Evolutionary conservation across 139 green algal species (phyloP), one percentile per base, ranked within the genome.

Genomic region (Coelastrella sp.): DNA sequence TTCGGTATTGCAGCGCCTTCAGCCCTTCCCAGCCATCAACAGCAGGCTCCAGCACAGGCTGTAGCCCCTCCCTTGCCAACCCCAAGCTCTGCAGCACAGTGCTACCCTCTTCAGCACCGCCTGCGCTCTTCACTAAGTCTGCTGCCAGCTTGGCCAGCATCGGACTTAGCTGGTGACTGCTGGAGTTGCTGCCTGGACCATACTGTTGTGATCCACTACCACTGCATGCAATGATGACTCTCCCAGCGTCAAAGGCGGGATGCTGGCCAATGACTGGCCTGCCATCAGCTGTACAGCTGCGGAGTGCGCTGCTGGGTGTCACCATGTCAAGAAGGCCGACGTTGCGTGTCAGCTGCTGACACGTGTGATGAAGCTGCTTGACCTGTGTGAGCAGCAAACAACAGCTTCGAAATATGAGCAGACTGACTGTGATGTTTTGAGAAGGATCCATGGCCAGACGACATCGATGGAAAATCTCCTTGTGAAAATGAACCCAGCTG

Each of bases 91-190:
- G 48, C 66, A 59, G 43, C 25, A 37, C 59, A 38, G 38, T 45
- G 59, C 32, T 50, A 19, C 34, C 62, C 2, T 19, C 57, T 19
- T 34, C 77, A 41, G 76, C 53, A 37, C 32, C 53, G 2, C 62
- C 78, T 21, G 32, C 78, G 30, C 40, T 53, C 78, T 50, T 51
- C 38, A 84, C 23, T 40, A 84, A 5, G 19, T 84, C 78, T 25
- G 37, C 60, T 37, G 78, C 78, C 8, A 74, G n/a, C 41, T 84
- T 84, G 21, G 78, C 78, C 25, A 84, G 25, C 60, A 84, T 45
- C 6, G 78, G 78, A 37, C 62, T 84, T 3, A 84, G 17, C 60
- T 84, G 78, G 62, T 77, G 76, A 60, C 78, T 82, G 35, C 75
- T 82, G 75, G 35, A 38, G 27, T 25, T 38, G 62, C 41, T 75